Evolutionary conservation across 169 alveolate genomes (phyloP).

Genomic region (Eimeria maxima): DNA sequence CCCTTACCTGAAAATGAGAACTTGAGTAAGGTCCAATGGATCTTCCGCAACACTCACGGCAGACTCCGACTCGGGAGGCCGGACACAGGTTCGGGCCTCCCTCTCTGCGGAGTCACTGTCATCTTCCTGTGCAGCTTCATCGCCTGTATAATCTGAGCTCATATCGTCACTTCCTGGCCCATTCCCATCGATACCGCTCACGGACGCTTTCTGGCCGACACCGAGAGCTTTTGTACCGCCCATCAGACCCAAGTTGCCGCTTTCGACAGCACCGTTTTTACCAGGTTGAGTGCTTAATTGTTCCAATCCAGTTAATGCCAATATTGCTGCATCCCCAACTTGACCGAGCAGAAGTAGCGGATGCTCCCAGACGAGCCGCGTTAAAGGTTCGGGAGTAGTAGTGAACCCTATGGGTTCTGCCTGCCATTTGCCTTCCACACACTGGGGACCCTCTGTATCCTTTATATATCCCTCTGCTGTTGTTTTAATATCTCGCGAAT

Average conservation of each 20-base stretch:
- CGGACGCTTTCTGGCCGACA: not conserved
- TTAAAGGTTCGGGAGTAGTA: slow-evolving; percentile 21
- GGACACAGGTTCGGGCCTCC: not conserved
- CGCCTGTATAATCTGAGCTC: slow-evolving; percentile 38
- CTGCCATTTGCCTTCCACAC: not conserved
- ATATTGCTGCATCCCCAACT: slow-evolving; percentile 48
- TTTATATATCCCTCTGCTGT: not conserved
- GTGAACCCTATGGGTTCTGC: slow-evolving; percentile 62
- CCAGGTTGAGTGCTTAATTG: not conserved
- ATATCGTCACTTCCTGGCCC: not conserved
- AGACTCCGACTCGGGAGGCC: not conserved
- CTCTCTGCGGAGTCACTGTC: not conserved
- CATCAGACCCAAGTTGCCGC: not conserved
- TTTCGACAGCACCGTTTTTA: not conserved
- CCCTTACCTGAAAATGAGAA: slow-evolving; percentile 44
- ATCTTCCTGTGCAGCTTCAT: slow-evolving; percentile 50
- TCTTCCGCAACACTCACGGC: not conserved
- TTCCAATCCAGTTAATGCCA: slow-evolving; percentile 25
- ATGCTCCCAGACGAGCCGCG: slow-evolving; percentile 54
- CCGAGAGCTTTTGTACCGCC: not conserved
- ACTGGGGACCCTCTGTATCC: not conserved
- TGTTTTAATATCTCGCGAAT: not conserved
- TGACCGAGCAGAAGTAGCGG: slow-evolving; percentile 49
- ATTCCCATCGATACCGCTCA: not conserved
- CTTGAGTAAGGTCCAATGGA: slow-evolving; percentile 39